Base-by-base conservation (phyloP, 78 protist genomes). In the Bigelowiella natans region DNA sequence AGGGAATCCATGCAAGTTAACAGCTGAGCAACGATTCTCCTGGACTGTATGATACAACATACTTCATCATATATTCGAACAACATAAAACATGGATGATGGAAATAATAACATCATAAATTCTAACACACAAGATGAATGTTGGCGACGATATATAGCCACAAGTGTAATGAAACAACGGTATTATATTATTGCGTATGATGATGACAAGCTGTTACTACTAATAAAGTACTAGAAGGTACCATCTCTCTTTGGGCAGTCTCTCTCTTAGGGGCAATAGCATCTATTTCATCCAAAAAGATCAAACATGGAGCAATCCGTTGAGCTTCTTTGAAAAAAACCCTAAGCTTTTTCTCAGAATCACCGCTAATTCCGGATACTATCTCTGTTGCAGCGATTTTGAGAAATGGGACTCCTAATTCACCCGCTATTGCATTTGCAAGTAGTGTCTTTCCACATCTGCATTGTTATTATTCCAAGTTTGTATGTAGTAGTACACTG, bases 251-350 rank as follows among this genome's bases (percentile, higher is more conserved):
- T 85, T 93, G 94, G 0, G 99, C 98, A 0, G 39, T 83, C 38
- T 96, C 98, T 26, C 99, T 94, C 90, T 96, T 97, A 1, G 97
- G 96, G n/a, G 98, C 93, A 73, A 98, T 97, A 38, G 97, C 97
- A 39, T 98, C 99, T 83, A 98, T 97, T 92, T 98, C 98, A 89
- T 98, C 99, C 7, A 98, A 95, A 39, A 98, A 97, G n/a, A 98
- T 36, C 36, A 98, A 84, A 73, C 94, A 95, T 26, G 99, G 99
- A 36, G 98, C 97, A 31, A 83, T 34, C 7, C 11, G 11, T 83
- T 2, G 7, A 18, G 73, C 73, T 18, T 51, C 73, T 18, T 18
- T 7, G 18, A 51, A 51, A 26, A 51, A 51, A 26, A 51, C 18
- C 73, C 73, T 51, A 7, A 51, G 73, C 73, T 51, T 51, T 18